phyloP scores from a whole-genome alignment of 2,329 filamentous ascomycete species.

The Hypoxylon sp. region DNA sequence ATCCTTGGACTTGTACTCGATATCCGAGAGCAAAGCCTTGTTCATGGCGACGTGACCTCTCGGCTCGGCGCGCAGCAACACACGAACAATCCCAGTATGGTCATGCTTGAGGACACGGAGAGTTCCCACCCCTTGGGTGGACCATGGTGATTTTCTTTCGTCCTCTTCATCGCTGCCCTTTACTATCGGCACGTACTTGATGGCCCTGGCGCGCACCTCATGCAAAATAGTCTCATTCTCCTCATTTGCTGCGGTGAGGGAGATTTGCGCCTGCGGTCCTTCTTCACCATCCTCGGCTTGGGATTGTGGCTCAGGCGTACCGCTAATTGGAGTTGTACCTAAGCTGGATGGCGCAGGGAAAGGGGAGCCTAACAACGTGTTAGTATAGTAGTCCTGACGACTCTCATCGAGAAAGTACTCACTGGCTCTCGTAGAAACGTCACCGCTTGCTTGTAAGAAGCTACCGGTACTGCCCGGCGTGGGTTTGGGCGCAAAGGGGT shows the following conservation, averaged over 20 bases:
- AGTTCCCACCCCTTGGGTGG: constrained; percentile 76
- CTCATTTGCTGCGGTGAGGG: constrained; percentile 77
- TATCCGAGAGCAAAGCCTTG: constrained; percentile 70
- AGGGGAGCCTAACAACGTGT: constrained; percentile 46
- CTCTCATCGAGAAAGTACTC: constrained; percentile 46
- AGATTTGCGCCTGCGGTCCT: constrained; percentile 76
- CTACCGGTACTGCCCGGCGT: constrained; percentile 44
- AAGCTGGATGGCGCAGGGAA: constrained; percentile 71
- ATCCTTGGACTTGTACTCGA: constrained; percentile 70
- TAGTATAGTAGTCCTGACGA: constrained; percentile 18
- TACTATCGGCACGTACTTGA: constrained; percentile 67
- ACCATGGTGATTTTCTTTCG: constrained; percentile 72
- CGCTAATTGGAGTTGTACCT: constrained; percentile 69
- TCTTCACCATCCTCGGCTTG: constrained; percentile 60
- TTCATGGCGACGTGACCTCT: constrained; percentile 81
- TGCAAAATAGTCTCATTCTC: constrained; percentile 78
- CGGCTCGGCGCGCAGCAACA: constrained; percentile 81
- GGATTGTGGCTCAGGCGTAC: constrained; percentile 68
- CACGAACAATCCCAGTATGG: constrained; percentile 72
- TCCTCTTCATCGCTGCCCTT: constrained; percentile 60
- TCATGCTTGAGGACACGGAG: constrained; percentile 81
- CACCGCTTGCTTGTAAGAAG: constrained; percentile 51
- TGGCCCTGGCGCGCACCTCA: constrained; percentile 77
- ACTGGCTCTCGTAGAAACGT: constrained; percentile 59
- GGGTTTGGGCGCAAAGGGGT: constrained; percentile 49